These are phyloP conservation scores for Pyrus hybrid DNA, from an alignment of 331 rosid genomes.

Conservation along the genomic window DNA sequence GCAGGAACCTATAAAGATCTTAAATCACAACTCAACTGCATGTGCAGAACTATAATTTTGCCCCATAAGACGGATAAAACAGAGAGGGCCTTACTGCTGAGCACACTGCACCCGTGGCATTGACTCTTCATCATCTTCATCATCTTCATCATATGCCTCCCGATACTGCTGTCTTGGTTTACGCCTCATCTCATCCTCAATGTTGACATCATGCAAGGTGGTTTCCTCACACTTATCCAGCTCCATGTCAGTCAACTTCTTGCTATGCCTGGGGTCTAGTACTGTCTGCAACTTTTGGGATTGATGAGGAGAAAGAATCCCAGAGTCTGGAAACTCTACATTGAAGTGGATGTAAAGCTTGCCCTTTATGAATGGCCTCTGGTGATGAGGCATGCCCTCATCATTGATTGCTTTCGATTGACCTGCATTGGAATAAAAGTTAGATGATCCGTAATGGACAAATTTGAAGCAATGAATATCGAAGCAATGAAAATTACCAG, in stretches of 20 bases:
- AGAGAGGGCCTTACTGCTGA: constrained; percentile 37
- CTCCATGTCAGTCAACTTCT: constrained; percentile 41
- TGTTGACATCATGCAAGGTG: constrained; percentile 57
- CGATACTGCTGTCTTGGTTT: constrained; percentile 42
- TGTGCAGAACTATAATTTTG: not conserved
- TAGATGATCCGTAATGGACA: not conserved
- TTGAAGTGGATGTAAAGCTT: constrained; percentile 46
- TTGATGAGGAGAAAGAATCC: constrained; percentile 40
- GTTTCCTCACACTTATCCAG: constrained; percentile 59
- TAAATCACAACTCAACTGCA: not conserved
- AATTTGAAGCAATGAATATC: not conserved
- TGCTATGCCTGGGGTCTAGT: constrained; percentile 35
- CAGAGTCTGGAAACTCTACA: constrained; percentile 53
- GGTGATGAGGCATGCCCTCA: constrained; percentile 71
- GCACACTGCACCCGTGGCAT: constrained; percentile 58
- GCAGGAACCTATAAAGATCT: not conserved
- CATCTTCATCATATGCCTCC: constrained; percentile 55
- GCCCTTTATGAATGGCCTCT: constrained; percentile 62
- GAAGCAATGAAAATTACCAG: constrained; percentile 33
- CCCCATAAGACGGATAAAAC: not conserved
- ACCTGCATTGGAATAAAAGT: constrained; percentile 21
- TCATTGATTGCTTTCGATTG: constrained; percentile 61
- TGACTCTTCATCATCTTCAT: constrained; percentile 35
- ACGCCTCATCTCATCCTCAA: constrained; percentile 49
- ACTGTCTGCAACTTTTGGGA: constrained; percentile 30